Evolutionary conservation across 192 early-diverging fungal species (phyloP).

Genomic region (Backusella tarrabulga): DNA sequence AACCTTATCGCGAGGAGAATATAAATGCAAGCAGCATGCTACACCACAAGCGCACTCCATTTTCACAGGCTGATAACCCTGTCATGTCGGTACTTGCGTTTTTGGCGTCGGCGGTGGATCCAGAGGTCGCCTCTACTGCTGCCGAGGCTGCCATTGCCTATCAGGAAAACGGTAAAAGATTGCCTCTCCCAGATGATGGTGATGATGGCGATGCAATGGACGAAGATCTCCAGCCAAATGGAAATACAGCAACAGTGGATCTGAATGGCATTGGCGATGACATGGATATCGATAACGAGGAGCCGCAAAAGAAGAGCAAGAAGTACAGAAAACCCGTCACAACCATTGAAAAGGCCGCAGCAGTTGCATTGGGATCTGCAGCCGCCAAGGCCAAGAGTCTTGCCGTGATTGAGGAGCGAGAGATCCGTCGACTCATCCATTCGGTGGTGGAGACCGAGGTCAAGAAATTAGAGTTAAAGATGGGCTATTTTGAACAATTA

Average conservation of each 20-base stretch:
- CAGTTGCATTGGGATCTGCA: conserved; percentile 88
- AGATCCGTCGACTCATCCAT: conserved; percentile 80
- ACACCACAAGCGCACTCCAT: conserved; percentile 68
- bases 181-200: background rate
- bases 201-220: conserved; percentile 24
- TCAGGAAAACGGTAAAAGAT: conserved; percentile 53
- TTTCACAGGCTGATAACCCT: conserved; percentile 89
- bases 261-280: conserved; percentile 9
- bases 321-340: conserved; percentile 36
- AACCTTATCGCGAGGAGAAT: conserved; percentile 58
- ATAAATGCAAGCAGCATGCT: conserved; percentile 25
- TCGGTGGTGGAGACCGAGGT: conserved; percentile 84
- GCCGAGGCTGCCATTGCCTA: conserved; percentile 70
- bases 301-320: conserved; percentile 2
- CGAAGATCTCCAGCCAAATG: background rate
- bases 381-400: conserved; percentile 87
- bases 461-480: conserved; percentile 88
- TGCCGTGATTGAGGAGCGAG: conserved; percentile 81
- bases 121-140: conserved; percentile 81
- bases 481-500: conserved; percentile 91
- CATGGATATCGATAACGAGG: conserved; percentile 38
- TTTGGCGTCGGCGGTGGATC: conserved; percentile 87
- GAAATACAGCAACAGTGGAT: background rate
- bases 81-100: conserved; percentile 93
- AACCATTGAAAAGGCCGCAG: conserved; percentile 74